Base-by-base conservation (phyloP, 495 filamentous ascomycete genomes). In the Aspergillus sclerotioniger region DNA sequence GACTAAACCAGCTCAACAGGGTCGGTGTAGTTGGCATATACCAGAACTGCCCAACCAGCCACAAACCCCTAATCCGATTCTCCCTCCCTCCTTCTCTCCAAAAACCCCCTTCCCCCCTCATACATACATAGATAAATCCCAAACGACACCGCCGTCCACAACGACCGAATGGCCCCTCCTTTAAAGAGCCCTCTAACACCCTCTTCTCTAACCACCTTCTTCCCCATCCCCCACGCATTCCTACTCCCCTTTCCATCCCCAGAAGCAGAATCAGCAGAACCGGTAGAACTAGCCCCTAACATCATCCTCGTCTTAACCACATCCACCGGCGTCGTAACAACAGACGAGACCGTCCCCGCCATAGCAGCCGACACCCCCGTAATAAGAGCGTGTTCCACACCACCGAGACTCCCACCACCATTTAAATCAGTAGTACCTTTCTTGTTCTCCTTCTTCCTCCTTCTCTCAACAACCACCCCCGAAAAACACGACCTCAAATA, bases 71-170 rank as follows among this genome's bases (percentile, higher is more conserved):
- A 25, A 13, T 21, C n/a, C 9, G 31, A 32, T 35, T 46, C 37
- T 13, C 8, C 15, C 51, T 52, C 32, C 56, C 44, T 53, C 54
- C 25, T 60, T 39, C 76, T 79, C 59, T 84, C 85, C 41, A 96
- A 74, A 77, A 84, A 91, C 35, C 86, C 73, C 61, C 90, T 81
- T 25, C 87, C 87, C 54, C 84, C 85, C 69, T 97, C 91, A 73
- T 96, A 96, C 17, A 88, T 84, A 16, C 91, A 87, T 10, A 97
- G 76, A 79, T 96, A 96, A 29, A 96, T 68, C 8, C 92, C 90
- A 61, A 88, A 84, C 7, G 90, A 88, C 13, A 94, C 56, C 12
- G 88, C 84, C 25, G 91, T 91, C 91, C 92, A 96, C 3, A 80
- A 79, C n/a, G 80, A 81, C 51, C 92, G 82, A 62, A 96, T 74